These are phyloP conservation scores for Trametopsis cervina DNA, from an alignment of 768 basidiomycete genomes.

Conservation along the genomic window DNA sequence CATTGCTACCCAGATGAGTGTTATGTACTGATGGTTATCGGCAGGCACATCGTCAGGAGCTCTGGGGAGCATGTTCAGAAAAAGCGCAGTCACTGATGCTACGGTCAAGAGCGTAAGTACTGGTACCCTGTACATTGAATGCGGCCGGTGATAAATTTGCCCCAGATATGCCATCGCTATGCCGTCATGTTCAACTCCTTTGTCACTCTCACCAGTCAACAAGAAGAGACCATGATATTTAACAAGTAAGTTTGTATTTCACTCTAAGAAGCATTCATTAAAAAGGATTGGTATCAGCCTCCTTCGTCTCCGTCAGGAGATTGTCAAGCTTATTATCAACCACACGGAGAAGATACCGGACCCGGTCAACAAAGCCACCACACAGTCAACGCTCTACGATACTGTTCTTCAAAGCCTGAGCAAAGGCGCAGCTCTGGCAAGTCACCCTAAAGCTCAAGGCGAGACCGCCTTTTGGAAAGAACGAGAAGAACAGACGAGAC, in stretches of 20 bases:
- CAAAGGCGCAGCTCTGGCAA: slow-evolving; percentile 58
- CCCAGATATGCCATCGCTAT: slow-evolving; percentile 71
- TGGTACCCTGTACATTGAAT: slow-evolving; percentile 12
- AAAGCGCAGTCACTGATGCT: slow-evolving; percentile 3
- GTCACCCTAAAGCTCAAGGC: slow-evolving; percentile 79
- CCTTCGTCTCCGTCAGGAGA: slow-evolving; percentile 76
- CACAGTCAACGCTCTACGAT: slow-evolving; percentile 70
- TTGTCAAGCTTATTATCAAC: slow-evolving; percentile 64
- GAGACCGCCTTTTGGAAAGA: slow-evolving; percentile 86
- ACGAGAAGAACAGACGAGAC: slow-evolving; percentile 69
- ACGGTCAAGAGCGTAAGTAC: slow-evolving; percentile 12
- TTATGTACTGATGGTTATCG: slow-evolving; percentile 35
- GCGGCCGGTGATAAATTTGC: background rate
- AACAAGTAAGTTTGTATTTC: slow-evolving; percentile 56
- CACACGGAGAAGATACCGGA: slow-evolving; percentile 70
- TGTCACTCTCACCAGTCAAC: slow-evolving; percentile 71
- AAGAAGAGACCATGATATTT: slow-evolving; percentile 95
- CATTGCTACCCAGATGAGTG: slow-evolving; percentile 12
- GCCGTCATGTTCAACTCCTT: slow-evolving; percentile 76
- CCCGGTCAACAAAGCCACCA: slow-evolving; percentile 52
- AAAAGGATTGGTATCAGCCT: slow-evolving; percentile 41
- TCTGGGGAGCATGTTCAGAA: slow-evolving; percentile 4
- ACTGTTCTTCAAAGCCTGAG: slow-evolving; percentile 67
- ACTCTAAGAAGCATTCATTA: background rate
- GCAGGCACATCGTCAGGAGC: background rate